These are phyloP conservation scores for Aspergillus carbonarius DNA, from an alignment of 2,329 filamentous ascomycete genomes.

Conservation along the genomic window DNA sequence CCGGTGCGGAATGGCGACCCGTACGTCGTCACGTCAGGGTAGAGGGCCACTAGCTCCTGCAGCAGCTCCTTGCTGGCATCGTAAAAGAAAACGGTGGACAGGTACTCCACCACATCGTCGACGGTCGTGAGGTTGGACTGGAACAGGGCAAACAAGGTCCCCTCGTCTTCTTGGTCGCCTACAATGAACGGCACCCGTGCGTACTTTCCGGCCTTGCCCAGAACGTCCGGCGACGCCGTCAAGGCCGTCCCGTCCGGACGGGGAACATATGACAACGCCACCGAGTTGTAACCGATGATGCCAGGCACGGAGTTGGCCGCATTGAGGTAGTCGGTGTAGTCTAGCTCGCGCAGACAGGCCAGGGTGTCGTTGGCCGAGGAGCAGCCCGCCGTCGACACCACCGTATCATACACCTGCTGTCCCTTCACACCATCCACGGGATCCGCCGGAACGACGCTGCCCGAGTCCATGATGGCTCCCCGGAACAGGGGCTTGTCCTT, in stretches of 20 bases:
- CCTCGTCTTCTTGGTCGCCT: constrained; percentile 78
- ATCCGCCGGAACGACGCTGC: constrained; percentile 61
- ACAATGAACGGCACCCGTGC: constrained; percentile 64
- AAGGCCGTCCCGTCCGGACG: constrained; percentile 68
- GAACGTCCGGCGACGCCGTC: constrained; percentile 61
- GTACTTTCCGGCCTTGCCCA: constrained; percentile 55
- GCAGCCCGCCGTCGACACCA: constrained; percentile 50
- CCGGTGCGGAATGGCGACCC: constrained; percentile 73
- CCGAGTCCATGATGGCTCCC: constrained; percentile 75
- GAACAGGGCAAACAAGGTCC: constrained; percentile 70
- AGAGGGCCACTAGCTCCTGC: constrained; percentile 59
- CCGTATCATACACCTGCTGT: constrained; percentile 55
- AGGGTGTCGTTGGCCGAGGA: constrained; percentile 43
- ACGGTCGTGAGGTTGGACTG: constrained; percentile 67
- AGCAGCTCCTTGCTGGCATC: constrained; percentile 54
- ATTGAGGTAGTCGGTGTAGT: constrained; percentile 53
- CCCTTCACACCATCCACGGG: constrained; percentile 65
- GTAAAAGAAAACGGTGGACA: constrained; percentile 61
- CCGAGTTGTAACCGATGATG: constrained; percentile 64
- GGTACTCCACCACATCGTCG: constrained; percentile 60
- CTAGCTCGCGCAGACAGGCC: constrained; percentile 48
- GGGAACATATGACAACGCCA: constrained; percentile 72
- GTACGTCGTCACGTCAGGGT: constrained; percentile 55
- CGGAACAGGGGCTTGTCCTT: constrained; percentile 74
- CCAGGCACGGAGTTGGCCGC: constrained; percentile 70